Base-by-base conservation (phyloP, 257 asterid genomes). In the Solanum dulcamara region DNA sequence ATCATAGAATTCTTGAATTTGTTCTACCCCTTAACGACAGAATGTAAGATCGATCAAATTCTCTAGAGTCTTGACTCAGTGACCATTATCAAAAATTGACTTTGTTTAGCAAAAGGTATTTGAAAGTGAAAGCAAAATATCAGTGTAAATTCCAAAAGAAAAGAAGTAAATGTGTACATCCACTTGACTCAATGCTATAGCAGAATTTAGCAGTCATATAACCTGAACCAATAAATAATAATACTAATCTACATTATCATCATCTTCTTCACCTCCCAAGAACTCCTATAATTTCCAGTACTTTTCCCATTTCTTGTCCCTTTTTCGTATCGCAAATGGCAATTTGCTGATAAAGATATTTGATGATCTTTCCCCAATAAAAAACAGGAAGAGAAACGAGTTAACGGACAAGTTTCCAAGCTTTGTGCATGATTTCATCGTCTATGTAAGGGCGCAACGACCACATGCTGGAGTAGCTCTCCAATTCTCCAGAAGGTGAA, bases 401-500 rank as follows among this genome's bases (percentile, higher is more conserved):
- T 83, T 84, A 90, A 1, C 50, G 84, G 42, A 94, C 85, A 80
- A 91, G 87, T 55, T 84, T 88, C 99, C 98, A 96, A 38, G 95
- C 98, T 87, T 88, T 85, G 60, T 32, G 91, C 91, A 93, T 87
- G 38, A 93, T 80, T 66, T 93, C 98, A 71, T 94, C 97, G 11
- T 96, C 97, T 72, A 96, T 44, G 64, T 88, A 95, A 37, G 98
- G 98, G 80, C 97, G 93, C 86, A 95, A 87, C 0, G 97, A 92
- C 99, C 98, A 95, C 98, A 96, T 94, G 88, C 87, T 88, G 92
- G 92, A 93, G 87, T 96, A 96, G 40, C 94, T 94, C 81, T 93
- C 98, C 35, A 96, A 67, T 86, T 96, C 97, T 77, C 84, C 98
- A 1, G 91, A 89, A 22, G 97, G 89, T 50, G 97, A 89, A 88